Evolutionary conservation across 305 asterid genomes (phyloP).

Genomic region (Fraxinus latifolia): DNA sequence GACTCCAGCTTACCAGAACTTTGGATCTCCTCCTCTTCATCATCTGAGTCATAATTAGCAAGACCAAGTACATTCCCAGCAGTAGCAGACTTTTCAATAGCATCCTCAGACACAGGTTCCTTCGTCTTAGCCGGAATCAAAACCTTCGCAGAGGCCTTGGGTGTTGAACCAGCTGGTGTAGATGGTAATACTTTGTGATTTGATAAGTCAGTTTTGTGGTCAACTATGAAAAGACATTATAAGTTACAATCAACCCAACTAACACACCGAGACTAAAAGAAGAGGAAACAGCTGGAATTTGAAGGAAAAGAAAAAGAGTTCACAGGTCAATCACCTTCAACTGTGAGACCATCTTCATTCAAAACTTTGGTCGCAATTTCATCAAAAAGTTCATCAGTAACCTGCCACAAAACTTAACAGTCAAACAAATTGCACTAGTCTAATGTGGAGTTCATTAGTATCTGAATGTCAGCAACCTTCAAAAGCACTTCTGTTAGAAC

Average conservation of each 20-base stretch:
- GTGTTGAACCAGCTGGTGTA: conserved; percentile 45
- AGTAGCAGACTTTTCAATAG: conserved; percentile 55
- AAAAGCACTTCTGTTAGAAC: conserved; percentile 88
- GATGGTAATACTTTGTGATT: conserved; percentile 41
- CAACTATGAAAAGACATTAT: conserved; percentile 34
- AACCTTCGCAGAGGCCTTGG: conserved; percentile 62
- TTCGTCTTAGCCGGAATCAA: conserved; percentile 47
- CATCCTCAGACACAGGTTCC: conserved; percentile 44
- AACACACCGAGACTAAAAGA: conserved; percentile 1
- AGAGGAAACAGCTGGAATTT: conserved; percentile 12
- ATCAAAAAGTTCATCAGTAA: conserved; percentile 93
- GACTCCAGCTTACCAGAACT: conserved; percentile 40
- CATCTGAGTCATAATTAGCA: conserved; percentile 88
- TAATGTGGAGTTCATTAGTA: conserved; percentile 22
- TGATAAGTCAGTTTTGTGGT: conserved; percentile 35
- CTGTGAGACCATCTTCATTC: conserved; percentile 61
- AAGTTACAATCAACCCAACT: conserved; percentile 20
- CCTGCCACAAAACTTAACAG: conserved; percentile 56
- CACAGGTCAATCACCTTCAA: conserved; percentile 54
- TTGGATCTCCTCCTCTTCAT: conserved; percentile 65
- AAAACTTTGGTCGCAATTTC: conserved; percentile 95
- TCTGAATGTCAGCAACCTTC: conserved; percentile 64
- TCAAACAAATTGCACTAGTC: conserved; percentile 34
- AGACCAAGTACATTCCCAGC: conserved; percentile 81
- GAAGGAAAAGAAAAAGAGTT: neutral